Evolutionary conservation across 1,284 basidiomycete species (phyloP).

Genomic region (Thecaphora thlaspeos): DNA sequence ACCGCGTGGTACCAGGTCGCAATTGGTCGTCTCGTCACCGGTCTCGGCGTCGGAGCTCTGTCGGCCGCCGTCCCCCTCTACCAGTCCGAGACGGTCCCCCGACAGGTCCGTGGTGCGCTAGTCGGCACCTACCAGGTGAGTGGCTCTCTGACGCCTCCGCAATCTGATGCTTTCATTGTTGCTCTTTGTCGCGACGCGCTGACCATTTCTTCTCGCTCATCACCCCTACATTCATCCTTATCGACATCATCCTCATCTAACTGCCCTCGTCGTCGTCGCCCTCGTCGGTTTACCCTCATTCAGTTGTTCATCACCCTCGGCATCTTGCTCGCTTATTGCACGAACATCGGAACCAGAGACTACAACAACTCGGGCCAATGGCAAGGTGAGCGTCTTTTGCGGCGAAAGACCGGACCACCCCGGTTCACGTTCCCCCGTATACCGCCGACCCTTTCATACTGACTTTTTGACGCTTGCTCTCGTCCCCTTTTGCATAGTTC

Average conservation of each 20-base stretch:
- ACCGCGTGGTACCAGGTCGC: slow-evolving; percentile 58
- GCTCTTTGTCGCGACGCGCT: background rate
- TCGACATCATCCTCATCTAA: too few species aligned
- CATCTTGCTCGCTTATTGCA: slow-evolving; percentile 72
- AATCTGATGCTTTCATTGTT: too few species aligned
- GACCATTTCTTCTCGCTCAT: background rate
- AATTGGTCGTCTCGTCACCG: slow-evolving; percentile 63
- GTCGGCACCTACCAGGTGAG: slow-evolving; percentile 67
- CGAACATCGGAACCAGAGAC: slow-evolving; percentile 49
- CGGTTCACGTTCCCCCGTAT: too few species aligned
- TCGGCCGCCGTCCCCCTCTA: slow-evolving; percentile 73
- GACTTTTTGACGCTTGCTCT: too few species aligned
- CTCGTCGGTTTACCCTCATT: too few species aligned
- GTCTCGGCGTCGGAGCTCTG: slow-evolving; percentile 59
- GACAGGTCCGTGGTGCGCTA: slow-evolving; percentile 73
- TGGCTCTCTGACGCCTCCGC: background rate
- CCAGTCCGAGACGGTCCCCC: slow-evolving; percentile 73
- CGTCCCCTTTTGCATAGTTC: too few species aligned
- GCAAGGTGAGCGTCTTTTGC: too few species aligned
- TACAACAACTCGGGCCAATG: slow-evolving; percentile 62
- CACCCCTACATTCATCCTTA: too few species aligned
- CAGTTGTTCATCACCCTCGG: slow-evolving; percentile 67
- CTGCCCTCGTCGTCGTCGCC: too few species aligned
- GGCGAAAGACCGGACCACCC: too few species aligned
- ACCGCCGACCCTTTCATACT: too few species aligned